Evolutionary conservation across 1,139 yeast genomes (phyloP).

Genomic region (Arxiozyma heterogenica): DNA sequence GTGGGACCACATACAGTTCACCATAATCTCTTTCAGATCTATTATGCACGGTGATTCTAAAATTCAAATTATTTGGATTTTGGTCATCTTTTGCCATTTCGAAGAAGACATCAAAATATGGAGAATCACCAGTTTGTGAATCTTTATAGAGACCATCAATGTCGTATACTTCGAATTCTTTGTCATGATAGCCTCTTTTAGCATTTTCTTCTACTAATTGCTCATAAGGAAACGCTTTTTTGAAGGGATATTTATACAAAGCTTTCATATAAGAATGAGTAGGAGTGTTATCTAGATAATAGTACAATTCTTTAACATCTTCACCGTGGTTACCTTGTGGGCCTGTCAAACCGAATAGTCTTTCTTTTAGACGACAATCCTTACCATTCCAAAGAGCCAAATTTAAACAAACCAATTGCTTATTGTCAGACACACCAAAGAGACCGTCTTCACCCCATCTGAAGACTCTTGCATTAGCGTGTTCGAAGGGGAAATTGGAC

Average conservation of each 20-base stretch:
- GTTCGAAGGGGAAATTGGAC: constrained; percentile 84
- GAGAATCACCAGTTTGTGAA: constrained; percentile 52
- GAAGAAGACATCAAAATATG: constrained; percentile 82
- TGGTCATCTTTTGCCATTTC: constrained; percentile 86
- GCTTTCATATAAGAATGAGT: constrained; percentile 91
- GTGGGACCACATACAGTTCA: constrained; percentile 82
- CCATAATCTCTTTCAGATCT: constrained; percentile 68
- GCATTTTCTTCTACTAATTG: constrained; percentile 64
- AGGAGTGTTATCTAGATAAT: constrained; percentile 84
- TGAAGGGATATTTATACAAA: constrained; percentile 85
- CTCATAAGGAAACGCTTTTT: constrained; percentile 66
- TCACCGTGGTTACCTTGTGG: constrained; percentile 96
- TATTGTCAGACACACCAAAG: constrained; percentile 85
- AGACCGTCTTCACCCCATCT: constrained; percentile 98
- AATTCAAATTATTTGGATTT: constrained; percentile 71
- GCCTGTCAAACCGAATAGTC: constrained; percentile 82
- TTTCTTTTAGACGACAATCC: constrained; percentile 79
- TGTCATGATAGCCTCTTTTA: constrained; percentile 38
- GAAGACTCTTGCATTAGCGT: constrained; percentile 72
- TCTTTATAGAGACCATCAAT: constrained; percentile 27
- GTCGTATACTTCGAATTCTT: constrained; percentile 41
- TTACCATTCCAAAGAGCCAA: constrained; percentile 90
- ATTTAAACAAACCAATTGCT: constrained; percentile 66
- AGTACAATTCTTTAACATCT: constrained; percentile 83
- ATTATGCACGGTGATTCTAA: constrained; percentile 84